Conservation (phyloP, 805 yeast species). For the Metschnikowia baotianmanensis region DNA sequence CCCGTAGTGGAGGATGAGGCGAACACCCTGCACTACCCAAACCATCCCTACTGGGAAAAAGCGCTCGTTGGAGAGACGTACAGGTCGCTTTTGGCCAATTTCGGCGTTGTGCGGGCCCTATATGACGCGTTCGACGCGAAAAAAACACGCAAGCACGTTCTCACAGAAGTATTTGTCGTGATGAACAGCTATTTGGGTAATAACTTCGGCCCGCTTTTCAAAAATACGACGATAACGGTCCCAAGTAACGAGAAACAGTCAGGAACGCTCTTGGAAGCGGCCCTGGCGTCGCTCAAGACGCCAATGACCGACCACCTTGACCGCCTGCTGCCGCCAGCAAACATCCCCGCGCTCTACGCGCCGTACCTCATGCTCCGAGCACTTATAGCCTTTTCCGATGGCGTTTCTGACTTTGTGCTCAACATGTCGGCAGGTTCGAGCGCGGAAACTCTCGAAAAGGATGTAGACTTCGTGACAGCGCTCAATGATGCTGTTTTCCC, state of each 20-base stretch:
- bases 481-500: slow-evolving; percentile 30
- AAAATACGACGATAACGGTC: slow-evolving; percentile 21
- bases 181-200: slow-evolving; percentile 27
- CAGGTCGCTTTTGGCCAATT: slow-evolving; percentile 57
- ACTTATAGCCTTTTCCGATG: slow-evolving; percentile 60
- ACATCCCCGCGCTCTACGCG: slow-evolving; percentile 56
- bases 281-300: slow-evolving; percentile 47
- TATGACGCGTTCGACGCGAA: slow-evolving; percentile 60
- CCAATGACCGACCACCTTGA: slow-evolving; percentile 75
- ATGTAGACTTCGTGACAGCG: slow-evolving; percentile 35
- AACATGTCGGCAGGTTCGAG: slow-evolving; percentile 34
- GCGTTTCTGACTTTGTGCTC: slow-evolving; percentile 54
- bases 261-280: slow-evolving; percentile 34
- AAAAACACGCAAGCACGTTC: slow-evolving; percentile 55
- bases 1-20: slow-evolving; percentile 26
- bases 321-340: slow-evolving; percentile 70
- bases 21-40: not conserved
- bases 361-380: slow-evolving; percentile 55
- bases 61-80: slow-evolving; percentile 72
- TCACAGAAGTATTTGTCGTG: slow-evolving; percentile 50
- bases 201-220: slow-evolving; percentile 23
- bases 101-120: slow-evolving; percentile 47
- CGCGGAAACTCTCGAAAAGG: slow-evolving; percentile 26
- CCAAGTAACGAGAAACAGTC: slow-evolving; percentile 16
- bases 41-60: slow-evolving; percentile 58